phyloP scores from a whole-genome alignment of 805 yeast genomes.

The Hanseniaspora meyeri region DNA sequence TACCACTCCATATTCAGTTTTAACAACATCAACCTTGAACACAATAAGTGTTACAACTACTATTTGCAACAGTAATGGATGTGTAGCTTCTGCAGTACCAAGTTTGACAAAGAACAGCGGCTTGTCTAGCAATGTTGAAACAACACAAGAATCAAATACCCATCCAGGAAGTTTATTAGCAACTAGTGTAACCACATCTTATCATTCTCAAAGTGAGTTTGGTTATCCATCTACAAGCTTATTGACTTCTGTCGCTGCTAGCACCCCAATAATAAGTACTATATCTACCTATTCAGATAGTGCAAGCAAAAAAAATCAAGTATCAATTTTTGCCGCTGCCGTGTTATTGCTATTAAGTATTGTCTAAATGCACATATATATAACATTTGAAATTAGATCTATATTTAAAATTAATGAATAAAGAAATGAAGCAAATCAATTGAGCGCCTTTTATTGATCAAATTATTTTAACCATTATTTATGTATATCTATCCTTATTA shows the following conservation, averaged over 20 bases:
- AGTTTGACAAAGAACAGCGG: not conserved
- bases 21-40: not conserved
- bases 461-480: no score
- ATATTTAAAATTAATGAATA: not conserved
- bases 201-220: not conserved
- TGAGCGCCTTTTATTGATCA: no score
- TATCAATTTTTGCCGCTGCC: not conserved
- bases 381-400: not conserved
- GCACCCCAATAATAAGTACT: not conserved
- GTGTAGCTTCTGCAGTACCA: not conserved
- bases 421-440: no score
- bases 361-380: not conserved
- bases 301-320: not conserved
- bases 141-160: no score
- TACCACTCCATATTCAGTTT: not conserved
- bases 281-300: not conserved
- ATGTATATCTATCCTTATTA: no score
- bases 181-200: not conserved
- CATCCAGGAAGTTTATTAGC: not conserved
- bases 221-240: not conserved
- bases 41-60: not conserved
- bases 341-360: not conserved
- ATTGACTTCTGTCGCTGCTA: not conserved
- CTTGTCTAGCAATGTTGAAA: no score
- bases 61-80: not conserved